Conservation (phyloP, 768 basidiomycete genomes). For the Suillus variegatus region DNA sequence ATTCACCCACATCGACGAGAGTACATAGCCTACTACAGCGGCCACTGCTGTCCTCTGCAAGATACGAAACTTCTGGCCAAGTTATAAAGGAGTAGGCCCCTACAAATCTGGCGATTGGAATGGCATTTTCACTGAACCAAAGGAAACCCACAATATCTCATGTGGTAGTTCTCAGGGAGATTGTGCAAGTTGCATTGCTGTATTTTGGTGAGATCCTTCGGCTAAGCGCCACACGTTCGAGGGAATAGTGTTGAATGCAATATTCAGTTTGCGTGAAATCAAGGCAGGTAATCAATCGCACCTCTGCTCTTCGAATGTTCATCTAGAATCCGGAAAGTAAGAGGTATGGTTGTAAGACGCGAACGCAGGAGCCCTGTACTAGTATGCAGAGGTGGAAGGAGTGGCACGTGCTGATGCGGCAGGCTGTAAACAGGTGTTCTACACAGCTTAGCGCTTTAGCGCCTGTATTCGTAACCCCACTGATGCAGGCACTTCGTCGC, state of each 20-base stretch:
- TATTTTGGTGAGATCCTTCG: constrained; percentile 49
- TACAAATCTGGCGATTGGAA: constrained; percentile 21
- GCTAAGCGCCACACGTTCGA: constrained; percentile 25
- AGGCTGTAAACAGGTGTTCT: background rate
- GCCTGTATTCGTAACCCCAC: background rate
- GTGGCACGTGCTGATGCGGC: background rate
- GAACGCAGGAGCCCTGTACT: background rate
- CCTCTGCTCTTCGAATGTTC: constrained; percentile 33
- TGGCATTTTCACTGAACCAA: background rate
- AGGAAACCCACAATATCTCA: constrained; percentile 29
- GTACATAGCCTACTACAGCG: constrained; percentile 56
- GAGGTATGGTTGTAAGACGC: background rate
- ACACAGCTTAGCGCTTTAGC: constrained; percentile 2
- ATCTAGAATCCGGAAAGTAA: constrained; percentile 13
- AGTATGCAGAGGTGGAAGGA: background rate
- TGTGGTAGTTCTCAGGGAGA: constrained; percentile 51
- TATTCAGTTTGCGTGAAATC: background rate
- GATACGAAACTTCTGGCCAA: constrained; percentile 57
- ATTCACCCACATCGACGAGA: constrained; percentile 52
- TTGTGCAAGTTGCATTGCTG: constrained; percentile 53
- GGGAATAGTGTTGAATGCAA: background rate
- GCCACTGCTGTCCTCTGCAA: constrained; percentile 50
- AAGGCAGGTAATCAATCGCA: constrained; percentile 12
- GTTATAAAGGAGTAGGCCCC: constrained; percentile 48
- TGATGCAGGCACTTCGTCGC: background rate